Evolutionary conservation across 2,329 filamentous ascomycete genomes (phyloP), one percentile per base, ranked within the genome.

Genomic region (Annulohypoxylon truncatum): DNA sequence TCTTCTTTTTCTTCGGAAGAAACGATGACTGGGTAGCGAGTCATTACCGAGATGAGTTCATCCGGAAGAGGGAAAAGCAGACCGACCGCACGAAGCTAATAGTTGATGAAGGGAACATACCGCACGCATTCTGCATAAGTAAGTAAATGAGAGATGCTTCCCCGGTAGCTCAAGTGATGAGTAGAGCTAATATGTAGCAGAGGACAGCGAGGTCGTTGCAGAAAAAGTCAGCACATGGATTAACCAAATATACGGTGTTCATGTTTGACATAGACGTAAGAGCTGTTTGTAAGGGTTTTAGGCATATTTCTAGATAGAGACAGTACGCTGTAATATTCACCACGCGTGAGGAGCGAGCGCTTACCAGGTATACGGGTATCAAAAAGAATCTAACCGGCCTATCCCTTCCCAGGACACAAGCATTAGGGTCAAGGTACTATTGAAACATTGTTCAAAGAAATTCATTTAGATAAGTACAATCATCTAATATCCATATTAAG

Each of bases 11-110:
- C 52, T 90, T 89, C 68, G 88, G 84, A 1, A 79, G 83, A 66
- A 77, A 84, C 53, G 89, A 91, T 65, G 83, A 89, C 61, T 91
- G 89, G 89, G 86, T 91, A 1, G 84, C 85, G 2, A 79, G 87
- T 50, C 79, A 82, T 52, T 81, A 83, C 48, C 80, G 88, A 7
- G 86, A 90, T 68, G 81, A 81, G 26, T 85, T 90, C 62, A 86
- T 90, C 56, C 79, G 69, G 42, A 56, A 75, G 55, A 76, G 76
- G 74, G 69, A 68, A 75, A 74, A 76, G 26, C 75, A 78, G 52
- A 68, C 69, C 24, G 80, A 80, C 5, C 78, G 81, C 64, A 83
- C 83, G 0, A 80, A 78, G 61, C 80, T 89, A 52, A 75, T 84
- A 31, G 79, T 90, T 33, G 87, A 90, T 60, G 82, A 87, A 68